Base-by-base conservation (phyloP, 305 asterid genomes). In the Fraxinus sp. region DNA sequence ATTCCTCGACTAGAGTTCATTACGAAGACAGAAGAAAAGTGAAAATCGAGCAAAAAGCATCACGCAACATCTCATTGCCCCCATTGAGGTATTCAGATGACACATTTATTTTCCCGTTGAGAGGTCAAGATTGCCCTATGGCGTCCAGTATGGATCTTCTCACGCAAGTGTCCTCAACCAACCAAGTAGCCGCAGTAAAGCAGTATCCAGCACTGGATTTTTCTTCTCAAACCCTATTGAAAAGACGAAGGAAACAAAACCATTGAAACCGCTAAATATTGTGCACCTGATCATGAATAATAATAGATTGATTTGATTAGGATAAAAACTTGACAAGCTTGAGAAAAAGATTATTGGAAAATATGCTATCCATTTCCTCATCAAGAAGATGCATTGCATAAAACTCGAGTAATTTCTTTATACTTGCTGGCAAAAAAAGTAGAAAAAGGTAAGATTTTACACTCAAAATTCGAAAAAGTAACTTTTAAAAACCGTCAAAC, bases 81-180 rank as follows among this genome's bases (percentile, higher is more conserved):
- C 32, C 36, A n/a, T 59, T 20, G 35, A 0, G 2, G 16, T 3
- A 26, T 66, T 66, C 7, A 24, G 73, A 68, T 68, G 36, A 66
- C 36, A 66, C 7, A 4, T 9, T 66, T 8, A 36, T 66, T 26
- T 57, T 66, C 35, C 35, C 10, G 37, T 24, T 26, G 73, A 66
- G 16, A 0, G 0, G 36, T 26, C 36, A 20, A 20, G 70, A 59
- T 68, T 68, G 28, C 37, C 74, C 74, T 28, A 28, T 1, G 14
- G 3, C 4, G 18, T 66, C 3, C 14, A 4, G 35, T n/a, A 4
- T 37, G 66, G 74, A 74, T 37, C 66, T 79, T 83, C 78, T 92
- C 90, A 94, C 72, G 98, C 99, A 74, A 92, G 87, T 59, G 95
- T 89, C 90, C 97, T 89, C 14, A 91, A 91, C 98, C 98, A 95